These are phyloP conservation scores for Blastobotrys serpentis DNA, from an alignment of 1,139 yeast species.

Conservation along the genomic window DNA sequence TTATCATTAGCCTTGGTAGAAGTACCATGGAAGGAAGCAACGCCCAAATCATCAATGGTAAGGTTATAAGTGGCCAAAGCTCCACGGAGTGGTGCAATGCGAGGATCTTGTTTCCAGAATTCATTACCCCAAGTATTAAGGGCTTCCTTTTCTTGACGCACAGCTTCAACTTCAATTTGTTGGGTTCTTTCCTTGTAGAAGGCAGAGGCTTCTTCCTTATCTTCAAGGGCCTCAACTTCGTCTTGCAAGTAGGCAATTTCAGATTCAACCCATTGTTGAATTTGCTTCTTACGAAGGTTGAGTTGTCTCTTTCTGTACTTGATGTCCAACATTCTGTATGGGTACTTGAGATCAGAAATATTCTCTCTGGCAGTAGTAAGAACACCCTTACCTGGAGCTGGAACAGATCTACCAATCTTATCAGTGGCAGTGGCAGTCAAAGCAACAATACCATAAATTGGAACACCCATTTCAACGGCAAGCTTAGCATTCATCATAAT, in stretches of 20 bases:
- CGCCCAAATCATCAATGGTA: conserved; percentile 91
- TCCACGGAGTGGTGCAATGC: conserved; percentile 96
- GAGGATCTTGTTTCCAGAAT: conserved; percentile 85
- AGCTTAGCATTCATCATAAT: conserved; percentile 92
- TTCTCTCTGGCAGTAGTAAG: conserved; percentile 96
- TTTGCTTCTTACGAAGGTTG: conserved; percentile 71
- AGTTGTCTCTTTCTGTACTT: conserved; percentile 94
- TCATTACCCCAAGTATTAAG: conserved; percentile 95
- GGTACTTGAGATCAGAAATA: conserved; percentile 77
- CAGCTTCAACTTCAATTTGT: conserved; percentile 82
- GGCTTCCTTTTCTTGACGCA: conserved; percentile 82
- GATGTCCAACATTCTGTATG: conserved; percentile 79
- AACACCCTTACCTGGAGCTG: conserved; percentile 99
- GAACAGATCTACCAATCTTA: conserved; percentile 97
- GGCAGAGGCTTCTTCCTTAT: conserved; percentile 36
- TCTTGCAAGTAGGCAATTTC: conserved; percentile 73
- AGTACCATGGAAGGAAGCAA: conserved; percentile 99
- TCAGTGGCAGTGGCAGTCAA: conserved; percentile 96
- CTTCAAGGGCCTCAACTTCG: conserved; percentile 60
- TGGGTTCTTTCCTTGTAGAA: conserved; percentile 82
- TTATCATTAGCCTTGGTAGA: conserved; percentile 97
- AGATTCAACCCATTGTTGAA: conserved; percentile 79
- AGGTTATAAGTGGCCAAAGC: conserved; percentile 91
- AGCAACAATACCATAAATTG: conserved; percentile 93
- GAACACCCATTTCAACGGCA: conserved; percentile 98